A percentile compares a stretch with the other conserved stretches of the same genome.
Evolutionary conservation across 2,329 filamentous ascomycete species (phyloP).

Genomic region (Dendrostoma leiphaemia): DNA sequence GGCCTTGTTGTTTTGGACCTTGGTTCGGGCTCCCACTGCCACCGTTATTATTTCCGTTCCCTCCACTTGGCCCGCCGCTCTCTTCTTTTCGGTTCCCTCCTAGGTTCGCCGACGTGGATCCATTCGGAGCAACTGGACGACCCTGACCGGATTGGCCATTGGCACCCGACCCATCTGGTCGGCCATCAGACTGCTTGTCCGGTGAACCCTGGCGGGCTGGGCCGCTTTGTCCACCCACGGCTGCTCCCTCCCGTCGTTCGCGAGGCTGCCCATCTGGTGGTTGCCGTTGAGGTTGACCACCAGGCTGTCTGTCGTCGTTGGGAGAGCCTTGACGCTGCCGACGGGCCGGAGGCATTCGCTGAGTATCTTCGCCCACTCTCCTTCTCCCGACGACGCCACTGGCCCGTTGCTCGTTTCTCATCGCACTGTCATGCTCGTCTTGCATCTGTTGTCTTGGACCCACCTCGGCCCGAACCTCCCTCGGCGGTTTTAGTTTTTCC

Average conservation of each 20-base stretch:
- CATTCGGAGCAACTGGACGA: not conserved
- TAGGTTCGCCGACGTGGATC: too few species aligned
- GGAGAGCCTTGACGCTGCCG: too few species aligned
- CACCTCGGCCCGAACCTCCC: too few species aligned
- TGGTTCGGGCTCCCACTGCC: not conserved
- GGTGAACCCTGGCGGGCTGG: not conserved
- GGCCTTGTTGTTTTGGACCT: not conserved
- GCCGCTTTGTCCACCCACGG: not conserved
- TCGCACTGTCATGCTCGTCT: not conserved
- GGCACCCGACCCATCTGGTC: not conserved
- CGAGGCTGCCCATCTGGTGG: not conserved
- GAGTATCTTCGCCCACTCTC: too few species aligned
- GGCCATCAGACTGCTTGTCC: not conserved
- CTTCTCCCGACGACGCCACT: too few species aligned
- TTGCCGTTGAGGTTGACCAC: too few species aligned
- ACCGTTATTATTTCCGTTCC: not conserved
- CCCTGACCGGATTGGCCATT: not conserved
- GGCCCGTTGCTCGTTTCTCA: too few species aligned
- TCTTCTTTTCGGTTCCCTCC: not conserved
- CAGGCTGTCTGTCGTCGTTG: too few species aligned
- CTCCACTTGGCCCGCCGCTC: not conserved
- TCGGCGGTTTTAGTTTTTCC: not conserved
- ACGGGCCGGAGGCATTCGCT: too few species aligned
- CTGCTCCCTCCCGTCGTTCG: not conserved
- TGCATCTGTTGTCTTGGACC: not conserved